Base-by-base conservation (phyloP, 2,329 filamentous ascomycete species). In the Cercospora berteroae region DNA sequence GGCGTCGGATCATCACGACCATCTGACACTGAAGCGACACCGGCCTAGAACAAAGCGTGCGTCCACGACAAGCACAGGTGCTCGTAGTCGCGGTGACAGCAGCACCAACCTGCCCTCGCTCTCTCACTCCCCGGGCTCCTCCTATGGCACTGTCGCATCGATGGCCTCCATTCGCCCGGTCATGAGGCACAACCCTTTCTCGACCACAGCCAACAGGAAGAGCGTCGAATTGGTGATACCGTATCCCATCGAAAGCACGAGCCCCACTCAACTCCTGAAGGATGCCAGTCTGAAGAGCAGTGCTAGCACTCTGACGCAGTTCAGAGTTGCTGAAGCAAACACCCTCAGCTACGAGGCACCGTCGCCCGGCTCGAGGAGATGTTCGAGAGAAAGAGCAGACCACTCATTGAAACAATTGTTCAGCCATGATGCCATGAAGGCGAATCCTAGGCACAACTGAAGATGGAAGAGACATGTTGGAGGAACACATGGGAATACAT, bases 61-160 rank as follows among this genome's bases (percentile, higher is more conserved):
- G 7, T 66, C 57, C n/a, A 65, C 63, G 16, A 68, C 56, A 13
- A 56, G 67, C 56, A 68, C 63, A 13, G 65, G 62, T 31, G 63
- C 39, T 18, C 25, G 25, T 29, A 63, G 59, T 25, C 50, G 64
- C 18, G 56, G 61, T 25, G 66, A 67, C 20, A 67, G 67, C 63
- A 66, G 74, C 67, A 80, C 76, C 69, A 75, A 76, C 64, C 73
- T 81, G 27, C 81, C 82, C 5, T 83, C 82, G 16, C 77, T 83
- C 57, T 80, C 79, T 31, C 80, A 83, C 71, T 83, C 82, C 4
- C 82, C 82, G 8, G 77, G 79, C 27, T 83, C 80, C 7, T 81
- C 81, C 7, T 72, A 80, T 63, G 81, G 80, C 72, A 81, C 79
- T 1, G 68, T 70, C 4, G 73, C 74, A 55, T 83, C 81, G 12